A percentile compares a stretch with the other conserved stretches of the same genome.
phyloP scores from a whole-genome alignment of 176 grass and related monocot species.

The Oryza nivara region DNA sequence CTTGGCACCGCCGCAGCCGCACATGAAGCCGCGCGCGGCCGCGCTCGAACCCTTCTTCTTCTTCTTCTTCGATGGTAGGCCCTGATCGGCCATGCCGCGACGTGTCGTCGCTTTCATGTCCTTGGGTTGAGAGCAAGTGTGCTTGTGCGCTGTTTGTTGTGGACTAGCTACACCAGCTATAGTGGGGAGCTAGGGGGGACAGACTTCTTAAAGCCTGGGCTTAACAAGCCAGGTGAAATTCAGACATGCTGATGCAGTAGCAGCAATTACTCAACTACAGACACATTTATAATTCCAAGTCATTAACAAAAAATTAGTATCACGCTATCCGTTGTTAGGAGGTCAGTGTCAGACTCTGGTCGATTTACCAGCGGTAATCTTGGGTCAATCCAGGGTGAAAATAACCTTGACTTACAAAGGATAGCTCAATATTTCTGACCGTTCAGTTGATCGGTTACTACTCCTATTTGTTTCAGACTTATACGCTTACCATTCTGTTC shows the following conservation, averaged over 20 bases:
- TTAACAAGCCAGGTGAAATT: conserved; percentile 33
- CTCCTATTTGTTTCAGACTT: neutral
- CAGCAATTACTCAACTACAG: neutral
- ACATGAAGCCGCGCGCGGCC: conserved; percentile 40
- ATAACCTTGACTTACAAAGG: no score
- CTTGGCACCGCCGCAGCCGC: conserved; percentile 56
- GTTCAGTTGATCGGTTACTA: neutral
- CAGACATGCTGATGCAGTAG: neutral
- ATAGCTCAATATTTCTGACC: neutral
- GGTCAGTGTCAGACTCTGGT: conserved; percentile 20
- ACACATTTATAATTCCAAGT: conserved; percentile 1
- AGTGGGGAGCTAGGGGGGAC: neutral
- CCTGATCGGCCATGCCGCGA: conserved; percentile 16
- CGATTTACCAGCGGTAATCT: conserved; percentile 35
- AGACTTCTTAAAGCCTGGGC: neutral
- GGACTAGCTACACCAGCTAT: neutral
- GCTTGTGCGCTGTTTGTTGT: neutral
- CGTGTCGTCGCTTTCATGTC: conserved; percentile 52
- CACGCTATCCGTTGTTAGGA: neutral
- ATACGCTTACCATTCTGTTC: neutral
- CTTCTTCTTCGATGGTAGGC: conserved; percentile 10
- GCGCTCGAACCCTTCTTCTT: conserved; percentile 26
- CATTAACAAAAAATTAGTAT: conserved; percentile 23
- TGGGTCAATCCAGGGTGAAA: neutral
- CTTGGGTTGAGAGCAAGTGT: neutral